phyloP scores from a whole-genome alignment of 352 stramenopile genomes.

The Vaucheria bursata region DNA sequence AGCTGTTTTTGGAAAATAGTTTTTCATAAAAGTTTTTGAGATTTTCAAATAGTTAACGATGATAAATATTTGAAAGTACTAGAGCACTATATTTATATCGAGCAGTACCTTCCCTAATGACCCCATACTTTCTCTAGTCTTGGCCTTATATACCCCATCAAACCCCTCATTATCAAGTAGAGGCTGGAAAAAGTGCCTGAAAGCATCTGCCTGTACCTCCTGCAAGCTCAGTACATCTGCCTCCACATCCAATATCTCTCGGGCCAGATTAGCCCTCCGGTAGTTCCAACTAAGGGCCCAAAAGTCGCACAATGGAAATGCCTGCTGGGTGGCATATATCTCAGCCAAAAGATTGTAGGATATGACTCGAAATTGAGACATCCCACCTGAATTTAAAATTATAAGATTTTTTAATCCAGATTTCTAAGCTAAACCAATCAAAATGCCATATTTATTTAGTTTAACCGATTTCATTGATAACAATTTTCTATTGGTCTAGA shows the following conservation, averaged over 20 bases:
- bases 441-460: too few relatives aligned
- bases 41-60: too few relatives aligned
- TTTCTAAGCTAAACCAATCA: too few relatives aligned
- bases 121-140: conserved; percentile 93
- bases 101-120: conserved; percentile 77
- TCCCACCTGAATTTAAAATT: too few relatives aligned
- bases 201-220: conserved; percentile 97
- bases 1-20: too few relatives aligned
- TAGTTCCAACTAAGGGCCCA: conserved; percentile 80
- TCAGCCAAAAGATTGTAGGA: conserved; percentile 75
- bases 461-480: too few relatives aligned
- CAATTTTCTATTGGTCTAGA: too few relatives aligned
- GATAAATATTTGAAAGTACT: background rate
- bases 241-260: conserved; percentile 77
- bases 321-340: conserved; percentile 65
- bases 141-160: conserved; percentile 94
- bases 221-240: conserved; percentile 94
- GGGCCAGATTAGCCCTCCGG: conserved; percentile 72
- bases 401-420: too few relatives aligned
- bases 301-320: conserved; percentile 50
- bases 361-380: conserved; percentile 57
- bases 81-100: background rate
- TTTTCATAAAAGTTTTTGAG: too few relatives aligned
- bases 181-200: conserved; percentile 88
- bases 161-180: conserved; percentile 88